A percentile compares a stretch with the other conserved stretches of the same genome.
Conservation (phyloP, 495 filamentous ascomycete species). For the Tuber magnatum region DNA sequence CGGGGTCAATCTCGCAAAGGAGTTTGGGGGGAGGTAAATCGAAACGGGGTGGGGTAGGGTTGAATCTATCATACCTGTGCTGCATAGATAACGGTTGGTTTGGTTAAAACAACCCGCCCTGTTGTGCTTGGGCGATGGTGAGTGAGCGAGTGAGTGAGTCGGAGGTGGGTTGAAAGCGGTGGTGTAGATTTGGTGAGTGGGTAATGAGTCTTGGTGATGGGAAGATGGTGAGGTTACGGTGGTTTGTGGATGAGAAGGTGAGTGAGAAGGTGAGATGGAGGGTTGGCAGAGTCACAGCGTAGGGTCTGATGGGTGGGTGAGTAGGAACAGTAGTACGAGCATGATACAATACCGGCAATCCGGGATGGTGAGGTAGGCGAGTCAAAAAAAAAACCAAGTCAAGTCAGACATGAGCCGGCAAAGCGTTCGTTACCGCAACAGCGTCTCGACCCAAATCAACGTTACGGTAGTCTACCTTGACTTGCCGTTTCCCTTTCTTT, state of each 20-base stretch:
- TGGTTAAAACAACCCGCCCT: constrained; percentile 1
- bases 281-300: not conserved
- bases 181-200: constrained; percentile 27
- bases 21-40: not conserved
- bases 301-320: not conserved
- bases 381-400: not conserved
- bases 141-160: not conserved
- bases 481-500: not conserved
- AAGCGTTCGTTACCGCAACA: not conserved
- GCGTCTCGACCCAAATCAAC: not conserved
- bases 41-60: constrained; percentile 12
- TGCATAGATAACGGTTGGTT: constrained; percentile 44
- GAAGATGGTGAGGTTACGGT: constrained; percentile 13
- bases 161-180: not conserved
- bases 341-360: not conserved
- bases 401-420: not conserved
- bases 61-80: constrained; percentile 46
- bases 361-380: not conserved
- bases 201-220: constrained; percentile 45
- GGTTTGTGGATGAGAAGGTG: constrained; percentile 21
- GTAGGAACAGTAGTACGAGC: no score
- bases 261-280: not conserved
- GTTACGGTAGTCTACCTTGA: not conserved
- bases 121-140: not conserved
- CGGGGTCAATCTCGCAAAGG: constrained; percentile 12